A percentile compares a stretch with the other conserved stretches of the same genome.
phyloP scores from a whole-genome alignment of 2,329 filamentous ascomycete species.

The Diaporthe aspalathi region DNA sequence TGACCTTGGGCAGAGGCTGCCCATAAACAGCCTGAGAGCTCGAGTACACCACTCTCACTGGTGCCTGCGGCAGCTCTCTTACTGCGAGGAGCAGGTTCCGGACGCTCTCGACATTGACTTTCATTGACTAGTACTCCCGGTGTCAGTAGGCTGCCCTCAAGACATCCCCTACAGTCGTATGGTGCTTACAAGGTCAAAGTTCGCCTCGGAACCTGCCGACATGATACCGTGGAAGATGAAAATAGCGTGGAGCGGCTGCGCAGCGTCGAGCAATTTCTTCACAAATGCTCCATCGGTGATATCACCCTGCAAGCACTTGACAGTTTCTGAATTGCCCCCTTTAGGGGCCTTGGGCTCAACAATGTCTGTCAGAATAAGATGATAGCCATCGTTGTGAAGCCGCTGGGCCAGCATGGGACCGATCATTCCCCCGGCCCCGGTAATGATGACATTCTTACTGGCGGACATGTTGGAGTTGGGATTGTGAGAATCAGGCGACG shows the following conservation, averaged over 20 bases:
- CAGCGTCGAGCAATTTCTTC: conserved; percentile 55
- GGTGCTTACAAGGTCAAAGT: conserved; percentile 60
- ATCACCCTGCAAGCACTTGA: conserved; percentile 62
- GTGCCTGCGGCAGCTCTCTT: conserved; percentile 58
- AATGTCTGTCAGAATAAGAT: conserved; percentile 64
- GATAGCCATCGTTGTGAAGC: conserved; percentile 54
- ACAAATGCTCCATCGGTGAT: conserved; percentile 52
- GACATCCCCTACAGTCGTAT: background rate
- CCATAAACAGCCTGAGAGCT: conserved; percentile 74
- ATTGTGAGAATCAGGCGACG: background rate
- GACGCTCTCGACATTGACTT: conserved; percentile 71
- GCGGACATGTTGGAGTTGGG: conserved; percentile 8
- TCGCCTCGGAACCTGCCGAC: conserved; percentile 71
- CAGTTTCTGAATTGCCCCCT: conserved; percentile 61
- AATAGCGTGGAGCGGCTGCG: conserved; percentile 61
- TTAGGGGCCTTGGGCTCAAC: conserved; percentile 62
- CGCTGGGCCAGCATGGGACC: conserved; percentile 52
- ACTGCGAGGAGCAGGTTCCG: conserved; percentile 63
- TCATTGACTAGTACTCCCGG: conserved; percentile 53
- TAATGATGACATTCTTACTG: conserved; percentile 49
- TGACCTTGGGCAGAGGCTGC: conserved; percentile 63
- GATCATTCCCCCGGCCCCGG: conserved; percentile 50
- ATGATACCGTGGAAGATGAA: conserved; percentile 77
- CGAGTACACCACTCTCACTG: conserved; percentile 68
- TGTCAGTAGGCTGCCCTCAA: background rate